These are phyloP conservation scores for Trichoderma asperelloides DNA, from an alignment of 495 filamentous ascomycete species.

Conservation along the genomic window DNA sequence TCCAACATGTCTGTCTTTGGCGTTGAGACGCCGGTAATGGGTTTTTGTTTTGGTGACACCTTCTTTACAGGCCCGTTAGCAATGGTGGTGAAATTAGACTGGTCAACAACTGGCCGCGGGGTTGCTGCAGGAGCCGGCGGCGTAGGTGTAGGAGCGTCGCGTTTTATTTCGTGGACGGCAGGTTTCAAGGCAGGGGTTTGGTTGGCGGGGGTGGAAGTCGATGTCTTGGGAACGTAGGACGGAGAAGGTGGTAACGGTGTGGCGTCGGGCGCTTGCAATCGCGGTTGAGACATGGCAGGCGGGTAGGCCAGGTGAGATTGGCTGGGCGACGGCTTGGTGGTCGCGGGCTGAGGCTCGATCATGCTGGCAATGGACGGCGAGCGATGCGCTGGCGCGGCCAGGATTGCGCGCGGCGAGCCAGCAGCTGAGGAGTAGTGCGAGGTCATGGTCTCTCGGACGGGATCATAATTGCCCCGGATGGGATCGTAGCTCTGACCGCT, in stretches of 20 bases:
- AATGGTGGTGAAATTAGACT: slow-evolving; percentile 15
- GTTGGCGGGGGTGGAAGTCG: background rate
- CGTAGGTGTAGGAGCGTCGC: background rate
- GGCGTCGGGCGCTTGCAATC: slow-evolving; percentile 21
- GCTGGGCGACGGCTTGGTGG: slow-evolving; percentile 36
- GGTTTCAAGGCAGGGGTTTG: slow-evolving; percentile 2
- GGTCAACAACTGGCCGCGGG: slow-evolving; percentile 24
- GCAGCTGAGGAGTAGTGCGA: slow-evolving; percentile 3
- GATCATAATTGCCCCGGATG: slow-evolving; percentile 62
- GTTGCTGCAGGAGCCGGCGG: slow-evolving; percentile 24
- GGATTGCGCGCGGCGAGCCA: slow-evolving; percentile 3
- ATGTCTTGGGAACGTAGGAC: slow-evolving; percentile 17
- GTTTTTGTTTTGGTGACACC: slow-evolving; percentile 24
- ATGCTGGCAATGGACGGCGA: slow-evolving; percentile 86
- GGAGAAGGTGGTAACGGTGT: slow-evolving; percentile 15
- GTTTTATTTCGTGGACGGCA: background rate
- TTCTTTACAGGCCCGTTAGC: slow-evolving; percentile 15
- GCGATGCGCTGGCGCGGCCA: slow-evolving; percentile 33
- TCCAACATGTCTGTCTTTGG: slow-evolving; percentile 30
- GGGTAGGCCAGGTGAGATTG: slow-evolving; percentile 32
- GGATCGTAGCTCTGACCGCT: slow-evolving; percentile 84
- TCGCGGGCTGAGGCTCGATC: slow-evolving; percentile 59
- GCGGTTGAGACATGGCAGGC: slow-evolving; percentile 11
- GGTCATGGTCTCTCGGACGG: slow-evolving; percentile 39
- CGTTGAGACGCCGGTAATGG: slow-evolving; percentile 29